Base-by-base conservation (phyloP, 164 flowering plant species). In the Paratinospora sagittata region DNA sequence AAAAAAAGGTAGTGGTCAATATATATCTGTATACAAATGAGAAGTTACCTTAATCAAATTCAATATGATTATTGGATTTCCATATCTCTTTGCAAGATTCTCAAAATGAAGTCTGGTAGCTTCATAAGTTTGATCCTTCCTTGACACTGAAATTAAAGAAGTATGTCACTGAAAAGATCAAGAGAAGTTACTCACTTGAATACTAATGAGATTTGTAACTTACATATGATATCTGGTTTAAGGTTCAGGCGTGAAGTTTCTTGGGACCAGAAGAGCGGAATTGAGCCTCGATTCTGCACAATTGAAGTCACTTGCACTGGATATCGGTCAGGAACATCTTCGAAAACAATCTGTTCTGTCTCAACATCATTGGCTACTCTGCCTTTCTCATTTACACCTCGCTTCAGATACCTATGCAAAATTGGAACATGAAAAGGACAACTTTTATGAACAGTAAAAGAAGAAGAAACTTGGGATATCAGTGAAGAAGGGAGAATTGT, bases 211-310 rank as follows among this genome's bases (percentile, higher is more conserved):
- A 67, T n/a, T 21, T 33, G 30, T 0, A 2, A 75, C 89, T 73
- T 86, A 96, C 99, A 82, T 70, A 79, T 86, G 36, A 96, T 96
- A 74, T 88, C 92, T 52, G 99, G 99, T 79, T 83, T 89, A 61
- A 91, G 79, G 81, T 85, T 90, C 78, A 96, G 76, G 67, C 91
- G 82, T 16, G 99, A 93, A 68, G 98, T 89, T 74, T 93, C 98
- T 73, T 96, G 99, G 16, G 99, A 93, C 99, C 99, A 96, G 75
- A 89, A 93, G 72, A 96, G 98, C 23, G 99, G 99, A 65, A 96
- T 93, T 24, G 99, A 96, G 52, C 99, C 99, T 68, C 99, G 82
- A 69, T 81, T 83, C 80, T 96, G 99, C 73, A 93, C 97, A 73
- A 91, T 86, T 71, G 99, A 90, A 78, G 88, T 91, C 75, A 93